Conservation (phyloP, 257 asterid species). For the Capsicum baccatum region DNA sequence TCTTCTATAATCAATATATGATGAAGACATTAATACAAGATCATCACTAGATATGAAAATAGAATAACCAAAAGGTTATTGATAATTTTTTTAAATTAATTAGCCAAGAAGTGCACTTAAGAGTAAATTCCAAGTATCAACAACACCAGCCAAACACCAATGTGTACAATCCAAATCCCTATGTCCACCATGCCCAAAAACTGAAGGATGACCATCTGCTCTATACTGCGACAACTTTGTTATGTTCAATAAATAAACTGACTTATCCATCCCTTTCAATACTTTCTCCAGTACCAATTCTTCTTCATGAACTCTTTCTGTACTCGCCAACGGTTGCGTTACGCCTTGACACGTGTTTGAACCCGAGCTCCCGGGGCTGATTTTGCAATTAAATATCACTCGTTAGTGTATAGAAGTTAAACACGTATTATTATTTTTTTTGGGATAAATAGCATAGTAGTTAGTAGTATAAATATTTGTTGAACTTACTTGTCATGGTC, state of each 20-base stretch:
- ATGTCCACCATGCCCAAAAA: constrained; percentile 43
- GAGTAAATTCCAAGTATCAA: constrained; percentile 56
- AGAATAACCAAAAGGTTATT: not conserved
- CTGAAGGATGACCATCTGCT: constrained; percentile 57
- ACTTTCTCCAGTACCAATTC: constrained; percentile 39
- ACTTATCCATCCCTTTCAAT: constrained; percentile 27
- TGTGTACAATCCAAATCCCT: constrained; percentile 52
- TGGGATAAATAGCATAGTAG: not conserved
- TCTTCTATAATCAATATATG: not conserved
- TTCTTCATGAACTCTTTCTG: constrained; percentile 32
- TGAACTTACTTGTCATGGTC: constrained; percentile 57
- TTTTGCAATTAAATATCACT: not conserved
- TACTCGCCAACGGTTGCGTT: constrained; percentile 13
- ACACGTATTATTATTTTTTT: not conserved
- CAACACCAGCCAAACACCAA: constrained; percentile 60
- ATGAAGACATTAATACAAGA: not conserved
- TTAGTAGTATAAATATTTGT: too few relatives aligned
- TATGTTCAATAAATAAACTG: constrained; percentile 45
- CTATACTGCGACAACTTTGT: constrained; percentile 43
- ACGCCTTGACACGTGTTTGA: constrained; percentile 22
- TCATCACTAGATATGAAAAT: not conserved
- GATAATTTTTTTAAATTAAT: not conserved
- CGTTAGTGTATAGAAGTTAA: not conserved
- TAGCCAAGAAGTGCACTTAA: constrained; percentile 35
- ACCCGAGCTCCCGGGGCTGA: not conserved